A percentile compares a stretch with the other conserved stretches of the same genome.
These are phyloP conservation scores for Clavulina sp. DNA, from an alignment of 768 basidiomycete species.

Conservation along the genomic window DNA sequence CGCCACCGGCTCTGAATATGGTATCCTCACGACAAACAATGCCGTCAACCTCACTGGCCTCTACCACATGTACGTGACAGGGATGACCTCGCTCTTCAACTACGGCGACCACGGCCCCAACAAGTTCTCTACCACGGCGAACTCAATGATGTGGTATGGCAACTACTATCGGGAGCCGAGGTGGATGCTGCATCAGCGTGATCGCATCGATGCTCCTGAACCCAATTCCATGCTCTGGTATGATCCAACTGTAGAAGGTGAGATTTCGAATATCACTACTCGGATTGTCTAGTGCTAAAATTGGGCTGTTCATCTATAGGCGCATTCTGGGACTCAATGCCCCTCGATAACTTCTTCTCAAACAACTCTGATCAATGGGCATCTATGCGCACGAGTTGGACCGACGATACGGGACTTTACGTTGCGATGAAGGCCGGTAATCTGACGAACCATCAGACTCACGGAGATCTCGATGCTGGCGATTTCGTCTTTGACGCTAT, in stretches of 20 bases:
- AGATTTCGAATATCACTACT: no score
- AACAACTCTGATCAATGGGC: conserved; percentile 65
- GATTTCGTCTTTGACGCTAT: conserved; percentile 92
- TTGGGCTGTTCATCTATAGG: no score
- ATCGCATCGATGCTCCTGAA: conserved; percentile 61
- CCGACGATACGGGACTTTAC: conserved; percentile 62
- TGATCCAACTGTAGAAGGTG: conserved; percentile 56
- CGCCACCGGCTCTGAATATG: conserved; percentile 72
- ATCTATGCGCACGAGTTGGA: conserved; percentile 86
- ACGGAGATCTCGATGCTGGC: conserved; percentile 87
- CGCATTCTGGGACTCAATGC: conserved; percentile 82
- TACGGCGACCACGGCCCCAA: conserved; percentile 81
- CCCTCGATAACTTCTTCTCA: conserved; percentile 71
- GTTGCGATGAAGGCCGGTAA: conserved; percentile 80
- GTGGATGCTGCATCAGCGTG: conserved; percentile 82
- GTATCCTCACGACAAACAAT: conserved; percentile 50
- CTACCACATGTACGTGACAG: conserved; percentile 69
- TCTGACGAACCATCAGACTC: conserved; percentile 72
- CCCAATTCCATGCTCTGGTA: conserved; percentile 90
- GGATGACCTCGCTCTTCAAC: conserved; percentile 69
- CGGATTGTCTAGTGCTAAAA: no score
- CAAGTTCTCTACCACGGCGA: conserved; percentile 90
- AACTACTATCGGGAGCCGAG: conserved; percentile 46
- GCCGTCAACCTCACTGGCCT: conserved; percentile 53
- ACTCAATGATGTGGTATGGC: conserved; percentile 66